Evolutionary conservation across 441 rosid genomes (phyloP).

Genomic region (Kokia cookei): DNA sequence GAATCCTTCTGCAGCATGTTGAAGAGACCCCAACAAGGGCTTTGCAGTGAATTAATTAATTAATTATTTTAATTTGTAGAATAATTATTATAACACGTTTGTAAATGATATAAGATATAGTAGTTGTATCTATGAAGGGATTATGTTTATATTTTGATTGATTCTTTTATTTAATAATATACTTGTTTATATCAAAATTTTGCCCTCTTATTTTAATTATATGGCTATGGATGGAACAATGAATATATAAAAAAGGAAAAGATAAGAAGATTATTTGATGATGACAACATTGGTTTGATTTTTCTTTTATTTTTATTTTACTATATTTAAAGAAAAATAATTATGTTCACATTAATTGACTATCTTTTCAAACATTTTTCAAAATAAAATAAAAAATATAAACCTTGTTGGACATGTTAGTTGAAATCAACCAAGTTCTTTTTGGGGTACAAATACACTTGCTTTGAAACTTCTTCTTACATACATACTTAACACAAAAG

Average conservation of each 20-base stretch:
- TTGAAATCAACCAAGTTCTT: too few relatives aligned
- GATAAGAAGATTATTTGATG: neutral
- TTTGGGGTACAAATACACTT: neutral
- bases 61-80: conserved; percentile 40
- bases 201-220: neutral
- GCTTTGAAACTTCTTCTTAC: neutral
- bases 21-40: conserved; percentile 33
- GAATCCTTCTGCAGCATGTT: conserved; percentile 93
- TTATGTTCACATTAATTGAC: conserved; percentile 2
- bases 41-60: conserved; percentile 33
- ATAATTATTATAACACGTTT: neutral
- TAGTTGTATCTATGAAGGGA: conserved; percentile 19
- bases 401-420: too few relatives aligned
- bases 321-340: neutral
- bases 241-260: neutral
- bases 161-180: conserved; percentile 5
- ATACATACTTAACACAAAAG: neutral
- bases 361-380: neutral
- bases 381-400: too few relatives aligned
- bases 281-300: neutral
- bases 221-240: neutral
- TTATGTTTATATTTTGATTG: conserved; percentile 12
- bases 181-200: neutral
- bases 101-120: conserved; percentile 21
- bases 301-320: neutral